Evolutionary conservation across 495 filamentous ascomycete genomes (phyloP).

Genomic region (Pseudotulostoma volvatum): DNA sequence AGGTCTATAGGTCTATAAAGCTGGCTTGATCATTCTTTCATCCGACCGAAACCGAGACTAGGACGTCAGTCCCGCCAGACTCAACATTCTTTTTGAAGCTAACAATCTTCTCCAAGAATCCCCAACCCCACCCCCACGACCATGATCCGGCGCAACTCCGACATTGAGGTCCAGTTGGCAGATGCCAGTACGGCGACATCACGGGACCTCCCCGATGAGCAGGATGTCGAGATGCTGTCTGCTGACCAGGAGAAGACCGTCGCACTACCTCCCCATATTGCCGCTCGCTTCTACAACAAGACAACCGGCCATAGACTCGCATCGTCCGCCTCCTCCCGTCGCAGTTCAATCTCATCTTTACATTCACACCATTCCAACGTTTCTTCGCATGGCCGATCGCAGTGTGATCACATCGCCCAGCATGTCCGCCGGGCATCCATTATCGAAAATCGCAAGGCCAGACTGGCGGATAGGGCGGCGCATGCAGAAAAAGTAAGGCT

Average conservation of each 20-base stretch:
- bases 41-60: no score
- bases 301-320: conserved; percentile 56
- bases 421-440: conserved; percentile 84
- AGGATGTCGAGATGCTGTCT: conserved; percentile 32
- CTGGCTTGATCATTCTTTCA: no score
- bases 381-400: conserved; percentile 45
- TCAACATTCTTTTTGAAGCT: no score
- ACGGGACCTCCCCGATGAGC: conserved; percentile 11
- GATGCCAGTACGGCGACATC: conserved; percentile 22
- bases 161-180: conserved; percentile 30
- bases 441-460: conserved; percentile 80
- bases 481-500: conserved; percentile 95
- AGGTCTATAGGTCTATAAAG: no score
- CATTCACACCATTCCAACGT: conserved; percentile 57
- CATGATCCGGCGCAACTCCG: conserved; percentile 33
- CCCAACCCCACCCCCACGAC: no score
- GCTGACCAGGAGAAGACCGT: conserved; percentile 27
- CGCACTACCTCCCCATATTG: conserved; percentile 65
- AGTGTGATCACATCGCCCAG: conserved; percentile 73
- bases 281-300: conserved; percentile 68
- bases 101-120: no score
- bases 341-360: conserved; percentile 75
- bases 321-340: conserved; percentile 71
- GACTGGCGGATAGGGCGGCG: conserved; percentile 80
- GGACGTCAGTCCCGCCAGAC: no score